phyloP scores from a whole-genome alignment of 2,329 filamentous ascomycete genomes.

The Cercospora sp. region DNA sequence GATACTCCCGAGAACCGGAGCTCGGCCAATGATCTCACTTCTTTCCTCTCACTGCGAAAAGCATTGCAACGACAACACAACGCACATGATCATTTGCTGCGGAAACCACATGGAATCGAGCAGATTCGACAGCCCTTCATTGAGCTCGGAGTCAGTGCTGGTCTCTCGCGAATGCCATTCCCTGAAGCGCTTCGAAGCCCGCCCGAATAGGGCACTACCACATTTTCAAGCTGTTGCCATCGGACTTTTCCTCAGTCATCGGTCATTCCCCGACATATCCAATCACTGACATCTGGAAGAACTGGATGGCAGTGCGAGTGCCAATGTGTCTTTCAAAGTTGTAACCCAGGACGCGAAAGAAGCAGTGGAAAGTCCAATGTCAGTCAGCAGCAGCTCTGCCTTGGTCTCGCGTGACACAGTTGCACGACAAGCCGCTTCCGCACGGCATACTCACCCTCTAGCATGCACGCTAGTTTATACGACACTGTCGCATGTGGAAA shows the following conservation, averaged over 20 bases:
- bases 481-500: not conserved
- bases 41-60: not conserved
- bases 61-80: not conserved
- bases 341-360: not conserved
- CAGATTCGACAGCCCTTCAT: not conserved
- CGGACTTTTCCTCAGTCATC: not conserved
- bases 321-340: no score
- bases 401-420: not conserved
- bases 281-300: not conserved
- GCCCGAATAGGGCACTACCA: not conserved
- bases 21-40: conserved; percentile 4
- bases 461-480: not conserved
- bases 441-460: not conserved
- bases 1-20: not conserved
- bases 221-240: not conserved
- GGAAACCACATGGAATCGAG: not conserved
- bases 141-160: not conserved
- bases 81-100: not conserved
- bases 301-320: not conserved
- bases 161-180: not conserved
- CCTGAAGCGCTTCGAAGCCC: not conserved
- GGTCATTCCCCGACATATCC: not conserved
- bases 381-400: not conserved
- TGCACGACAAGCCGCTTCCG: not conserved
- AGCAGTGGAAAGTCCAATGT: not conserved